A percentile compares a stretch with the other conserved stretches of the same genome.
These are phyloP conservation scores for Pseudocercospora musae DNA, from an alignment of 2,329 filamentous ascomycete genomes.

Conservation along the genomic window DNA sequence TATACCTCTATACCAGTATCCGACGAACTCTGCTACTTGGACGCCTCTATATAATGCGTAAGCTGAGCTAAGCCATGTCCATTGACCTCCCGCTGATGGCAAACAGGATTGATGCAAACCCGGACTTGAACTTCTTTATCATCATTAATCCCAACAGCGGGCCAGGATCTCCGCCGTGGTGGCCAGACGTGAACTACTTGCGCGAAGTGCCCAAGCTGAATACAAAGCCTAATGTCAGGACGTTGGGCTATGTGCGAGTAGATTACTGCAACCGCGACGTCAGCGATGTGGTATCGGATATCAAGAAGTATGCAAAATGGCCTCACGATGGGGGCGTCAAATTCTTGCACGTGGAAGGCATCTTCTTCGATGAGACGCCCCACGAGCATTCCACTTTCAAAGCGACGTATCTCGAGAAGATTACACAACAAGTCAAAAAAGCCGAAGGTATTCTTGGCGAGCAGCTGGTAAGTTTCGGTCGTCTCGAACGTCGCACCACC, in stretches of 20 bases:
- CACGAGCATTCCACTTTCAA: conserved; percentile 16
- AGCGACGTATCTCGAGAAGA: conserved; percentile 15
- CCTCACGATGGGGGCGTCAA: conserved; percentile 16
- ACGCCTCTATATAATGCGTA: conserved; percentile 20
- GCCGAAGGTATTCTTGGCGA: conserved; percentile 9
- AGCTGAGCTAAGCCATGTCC: background rate
- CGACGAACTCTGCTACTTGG: conserved; percentile 20
- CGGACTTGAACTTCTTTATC: conserved; percentile 23
- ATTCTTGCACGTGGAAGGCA: conserved; percentile 26
- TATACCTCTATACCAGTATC: conserved; percentile 26
- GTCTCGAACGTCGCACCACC: background rate
- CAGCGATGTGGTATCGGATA: conserved; percentile 22
- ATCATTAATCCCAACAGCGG: conserved; percentile 28
- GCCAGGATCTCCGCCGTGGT: conserved; percentile 21
- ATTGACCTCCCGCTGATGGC: background rate
- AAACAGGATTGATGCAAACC: conserved; percentile 20
- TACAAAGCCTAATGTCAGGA: conserved; percentile 26
- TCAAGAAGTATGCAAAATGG: conserved; percentile 28
- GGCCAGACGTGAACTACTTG: conserved; percentile 27
- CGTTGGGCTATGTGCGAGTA: conserved; percentile 30
- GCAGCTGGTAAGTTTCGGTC: background rate
- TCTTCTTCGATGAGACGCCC: conserved; percentile 31
- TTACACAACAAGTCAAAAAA: conserved; percentile 11
- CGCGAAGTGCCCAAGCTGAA: conserved; percentile 29
- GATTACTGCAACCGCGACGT: conserved; percentile 25